A percentile compares a stretch with the other conserved stretches of the same genome.
These are phyloP conservation scores for Chlorella sp. DNA, from an alignment of 139 green algal species.

Conservation along the genomic window DNA sequence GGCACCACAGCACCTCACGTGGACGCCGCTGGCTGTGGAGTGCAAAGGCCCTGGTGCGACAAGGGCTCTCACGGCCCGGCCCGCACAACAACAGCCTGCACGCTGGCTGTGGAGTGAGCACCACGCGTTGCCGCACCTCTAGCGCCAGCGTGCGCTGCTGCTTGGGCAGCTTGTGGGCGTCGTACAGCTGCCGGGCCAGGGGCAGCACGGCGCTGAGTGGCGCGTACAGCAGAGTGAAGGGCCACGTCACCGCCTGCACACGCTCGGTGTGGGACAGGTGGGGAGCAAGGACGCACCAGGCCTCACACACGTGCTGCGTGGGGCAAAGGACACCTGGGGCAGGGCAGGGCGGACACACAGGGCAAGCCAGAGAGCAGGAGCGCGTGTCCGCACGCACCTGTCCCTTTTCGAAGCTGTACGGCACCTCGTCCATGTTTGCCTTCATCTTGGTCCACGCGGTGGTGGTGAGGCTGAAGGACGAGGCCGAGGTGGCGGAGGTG, in stretches of 20 bases:
- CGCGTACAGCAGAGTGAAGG: conserved; percentile 62
- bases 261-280: background rate
- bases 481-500: no score
- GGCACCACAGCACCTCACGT: no score
- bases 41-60: no score
- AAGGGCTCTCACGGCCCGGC: no score
- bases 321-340: background rate
- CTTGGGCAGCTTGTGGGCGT: conserved; percentile 39
- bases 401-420: conserved; percentile 49
- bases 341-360: no score
- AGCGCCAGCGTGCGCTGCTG: conserved; percentile 42
- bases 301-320: background rate
- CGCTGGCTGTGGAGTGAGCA: no score
- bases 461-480: conserved; percentile 10
- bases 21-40: no score
- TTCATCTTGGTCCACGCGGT: conserved; percentile 62
- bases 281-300: background rate
- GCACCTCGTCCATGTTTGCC: conserved; percentile 60
- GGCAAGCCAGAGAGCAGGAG: no score
- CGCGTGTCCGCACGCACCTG: conserved; percentile 3
- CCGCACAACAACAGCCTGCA: no score
- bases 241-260: conserved; percentile 33
- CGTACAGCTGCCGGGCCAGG: conserved; percentile 57
- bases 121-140: conserved; percentile 19
- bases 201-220: conserved; percentile 56